Percentiles rank a stretch among this genome's conserved stretches.
Evolutionary conservation across 768 basidiomycete species (phyloP).

Genomic region (Leucocoprinus leucothites): DNA sequence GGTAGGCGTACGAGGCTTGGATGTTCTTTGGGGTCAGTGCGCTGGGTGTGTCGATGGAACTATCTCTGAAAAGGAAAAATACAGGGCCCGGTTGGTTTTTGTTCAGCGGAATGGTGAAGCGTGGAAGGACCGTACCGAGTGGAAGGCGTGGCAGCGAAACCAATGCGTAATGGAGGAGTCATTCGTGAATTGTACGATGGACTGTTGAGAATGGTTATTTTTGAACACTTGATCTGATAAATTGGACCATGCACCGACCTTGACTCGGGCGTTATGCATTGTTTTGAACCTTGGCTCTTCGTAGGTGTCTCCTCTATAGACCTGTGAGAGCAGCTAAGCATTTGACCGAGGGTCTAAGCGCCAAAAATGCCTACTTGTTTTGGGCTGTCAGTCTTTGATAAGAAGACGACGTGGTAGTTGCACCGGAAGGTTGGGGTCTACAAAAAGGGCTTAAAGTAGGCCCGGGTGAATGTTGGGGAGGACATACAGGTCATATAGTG

Average conservation of each 20-base stretch:
- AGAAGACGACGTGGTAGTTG: conserved; percentile 8
- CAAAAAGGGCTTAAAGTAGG: background rate
- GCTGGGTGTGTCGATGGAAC: background rate
- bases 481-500: conserved; percentile 12
- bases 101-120: background rate
- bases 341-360: conserved; percentile 10
- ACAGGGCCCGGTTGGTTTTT: background rate
- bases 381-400: conserved; percentile 12
- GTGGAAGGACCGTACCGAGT: background rate
- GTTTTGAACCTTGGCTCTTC: conserved; percentile 24
- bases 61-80: background rate
- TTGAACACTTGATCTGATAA: background rate
- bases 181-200: conserved; percentile 22
- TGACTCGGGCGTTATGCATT: conserved; percentile 45
- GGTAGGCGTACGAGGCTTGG: conserved; percentile 1
- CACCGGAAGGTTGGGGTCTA: background rate
- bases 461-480: background rate
- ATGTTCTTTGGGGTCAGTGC: background rate
- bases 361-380: conserved; percentile 14
- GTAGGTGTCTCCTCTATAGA: conserved; percentile 19
- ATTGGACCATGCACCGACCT: conserved; percentile 28
- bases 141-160: conserved; percentile 12
- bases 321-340: conserved; percentile 11
- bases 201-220: background rate
- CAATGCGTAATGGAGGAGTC: conserved; percentile 13